phyloP scores from a whole-genome alignment of 106 monocot species.

The Amphibolis antarctica region DNA sequence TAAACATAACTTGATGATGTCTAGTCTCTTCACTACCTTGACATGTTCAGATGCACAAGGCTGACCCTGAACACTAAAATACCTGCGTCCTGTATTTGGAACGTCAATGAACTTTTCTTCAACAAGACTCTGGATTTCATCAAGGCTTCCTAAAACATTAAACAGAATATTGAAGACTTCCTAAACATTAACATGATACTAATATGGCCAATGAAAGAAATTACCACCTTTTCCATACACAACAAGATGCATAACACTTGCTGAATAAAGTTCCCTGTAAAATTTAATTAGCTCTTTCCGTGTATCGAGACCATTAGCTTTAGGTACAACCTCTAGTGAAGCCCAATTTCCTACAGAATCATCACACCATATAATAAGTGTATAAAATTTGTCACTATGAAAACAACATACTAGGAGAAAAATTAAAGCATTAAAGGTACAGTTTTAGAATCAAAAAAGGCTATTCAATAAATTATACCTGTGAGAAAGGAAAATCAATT shows the following conservation, averaged over 20 bases:
- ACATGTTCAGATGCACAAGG: conserved; percentile 83
- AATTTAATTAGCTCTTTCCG: conserved; percentile 68
- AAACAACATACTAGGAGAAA: not conserved
- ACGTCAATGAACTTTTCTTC: conserved; percentile 63
- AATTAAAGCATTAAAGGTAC: too few relatives aligned
- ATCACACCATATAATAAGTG: not conserved
- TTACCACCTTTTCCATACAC: conserved; percentile 79
- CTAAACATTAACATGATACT: not conserved
- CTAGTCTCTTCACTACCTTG: conserved; percentile 36
- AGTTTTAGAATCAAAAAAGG: not conserved
- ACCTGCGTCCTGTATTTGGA: conserved; percentile 35
- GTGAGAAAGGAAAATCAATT: too few relatives aligned
- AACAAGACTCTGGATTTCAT: conserved; percentile 55
- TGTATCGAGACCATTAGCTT: conserved; percentile 70
- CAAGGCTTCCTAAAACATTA: conserved; percentile 47
- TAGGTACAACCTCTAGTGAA: conserved; percentile 72
- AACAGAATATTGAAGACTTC: not conserved
- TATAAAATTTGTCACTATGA: not conserved
- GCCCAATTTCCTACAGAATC: conserved; percentile 67
- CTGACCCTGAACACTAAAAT: conserved; percentile 45
- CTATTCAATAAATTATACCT: too few relatives aligned
- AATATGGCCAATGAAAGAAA: not conserved
- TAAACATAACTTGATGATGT: not conserved
- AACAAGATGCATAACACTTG: conserved; percentile 92
- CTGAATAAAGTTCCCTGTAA: conserved; percentile 72